Evolutionary conservation across 1,139 yeast species (phyloP), one percentile per base, ranked within the genome.

Genomic region (Casaregolazyma lundiana): DNA sequence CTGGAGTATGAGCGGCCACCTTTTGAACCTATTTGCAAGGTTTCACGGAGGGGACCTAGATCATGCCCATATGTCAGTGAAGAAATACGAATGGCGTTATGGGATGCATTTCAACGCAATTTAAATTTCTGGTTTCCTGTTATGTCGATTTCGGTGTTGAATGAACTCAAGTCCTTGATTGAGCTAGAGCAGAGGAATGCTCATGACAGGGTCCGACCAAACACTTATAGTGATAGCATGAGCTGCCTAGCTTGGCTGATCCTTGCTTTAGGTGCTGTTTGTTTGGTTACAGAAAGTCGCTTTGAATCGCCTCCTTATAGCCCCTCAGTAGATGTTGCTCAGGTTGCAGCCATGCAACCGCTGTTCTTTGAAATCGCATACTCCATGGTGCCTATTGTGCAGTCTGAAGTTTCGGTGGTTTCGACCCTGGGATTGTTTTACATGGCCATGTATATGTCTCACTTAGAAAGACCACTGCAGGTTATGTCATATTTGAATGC

Each of bases 61-160:
- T n/a, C n/a, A n/a, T n/a, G 24, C 17, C 49, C 45, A 4, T 16
- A 30, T 11, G 24, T 46, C 17, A 26, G 36, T 20, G 22, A 35
- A 5, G 47, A 41, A 8, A 26, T 42, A n/a, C 36, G 42, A 16
- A 35, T 30, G 13, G 17, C 37, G 15, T 37, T 49, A 21, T 18
- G 37, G n/a, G 46, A 19, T 8, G 43, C 53, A n/a, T 50, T 50
- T 30, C 46, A 43, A 29, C 40, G 52, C 9, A 49, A 50, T 29
- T 38, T 47, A 11, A 49, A 50, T 43, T 46, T 47, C 38, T 50
- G 53, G 53, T 50, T 46, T 30, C 53, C 53, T 9, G 53, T 45
- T 6, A 16, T 49, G 34, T 35, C 50, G n/a, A 21, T 17, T n/a
- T 24, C 26, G 29, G 26, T 35, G 20, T 37, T 46, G 21, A 35